Conservation (phyloP, 2,329 filamentous ascomycete genomes). For the Microsporum canis region DNA sequence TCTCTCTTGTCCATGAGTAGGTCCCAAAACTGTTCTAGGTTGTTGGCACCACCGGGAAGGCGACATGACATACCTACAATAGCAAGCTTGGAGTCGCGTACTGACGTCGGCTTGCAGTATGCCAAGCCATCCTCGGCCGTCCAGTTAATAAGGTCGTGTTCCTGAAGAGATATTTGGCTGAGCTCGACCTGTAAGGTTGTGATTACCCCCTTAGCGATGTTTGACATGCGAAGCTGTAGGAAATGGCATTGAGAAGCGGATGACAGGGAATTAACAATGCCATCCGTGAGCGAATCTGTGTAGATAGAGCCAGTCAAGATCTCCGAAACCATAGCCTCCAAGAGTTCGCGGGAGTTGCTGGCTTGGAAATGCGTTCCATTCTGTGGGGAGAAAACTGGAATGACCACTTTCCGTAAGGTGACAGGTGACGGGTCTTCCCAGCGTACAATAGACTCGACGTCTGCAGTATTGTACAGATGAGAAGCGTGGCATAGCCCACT, state of each 20-base stretch:
- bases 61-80: constrained; percentile 9
- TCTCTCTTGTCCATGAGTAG: constrained; percentile 18
- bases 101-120: neutral
- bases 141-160: neutral
- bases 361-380: constrained; percentile 14
- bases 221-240: too few relatives aligned
- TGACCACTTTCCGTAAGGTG: constrained; percentile 2
- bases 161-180: too few relatives aligned
- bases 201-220: too few relatives aligned
- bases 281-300: constrained; percentile 16
- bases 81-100: constrained; percentile 2
- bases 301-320: constrained; percentile 16
- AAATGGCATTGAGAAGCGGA: constrained; percentile 17
- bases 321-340: constrained; percentile 16
- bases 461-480: constrained; percentile 35
- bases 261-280: constrained; percentile 22
- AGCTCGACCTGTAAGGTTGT: too few relatives aligned
- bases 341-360: constrained; percentile 11
- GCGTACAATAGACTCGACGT: neutral
- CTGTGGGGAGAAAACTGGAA: constrained; percentile 11
- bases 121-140: neutral
- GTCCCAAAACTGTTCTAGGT: constrained; percentile 29
- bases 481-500: constrained; percentile 29
- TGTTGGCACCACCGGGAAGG: constrained; percentile 10
- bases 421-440: neutral